Conservation (phyloP, 129 eudicot genomes). For the Lactuca saligna region DNA sequence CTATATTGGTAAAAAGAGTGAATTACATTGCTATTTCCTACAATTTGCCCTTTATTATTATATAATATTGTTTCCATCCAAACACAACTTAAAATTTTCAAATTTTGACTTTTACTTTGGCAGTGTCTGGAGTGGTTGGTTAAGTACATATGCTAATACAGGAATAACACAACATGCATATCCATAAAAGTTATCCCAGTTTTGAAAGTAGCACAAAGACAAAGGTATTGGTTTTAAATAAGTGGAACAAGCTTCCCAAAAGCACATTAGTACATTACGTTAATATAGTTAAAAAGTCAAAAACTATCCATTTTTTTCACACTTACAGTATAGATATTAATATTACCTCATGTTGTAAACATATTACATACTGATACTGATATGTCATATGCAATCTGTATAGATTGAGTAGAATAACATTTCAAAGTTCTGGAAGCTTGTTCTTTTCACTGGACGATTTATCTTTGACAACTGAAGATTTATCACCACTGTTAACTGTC, state of each 20-base stretch:
- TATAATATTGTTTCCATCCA: too few relatives aligned
- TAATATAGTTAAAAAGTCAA: conserved; percentile 16
- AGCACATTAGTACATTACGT: conserved; percentile 19
- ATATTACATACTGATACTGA: neutral
- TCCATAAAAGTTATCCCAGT: conserved; percentile 31
- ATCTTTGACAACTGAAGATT: conserved; percentile 37
- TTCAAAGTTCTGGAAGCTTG: conserved; percentile 22
- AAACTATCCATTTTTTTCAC: conserved; percentile 14
- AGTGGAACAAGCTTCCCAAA: conserved; percentile 34
- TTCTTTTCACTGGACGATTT: conserved; percentile 21
- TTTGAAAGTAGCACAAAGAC: conserved; percentile 19
- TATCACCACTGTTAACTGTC: conserved; percentile 21
- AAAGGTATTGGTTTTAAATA: conserved; percentile 25
- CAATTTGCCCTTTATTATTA: too few relatives aligned
- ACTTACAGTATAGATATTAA: conserved; percentile 29
- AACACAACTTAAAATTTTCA: neutral
- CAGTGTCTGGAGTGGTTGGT: conserved; percentile 82
- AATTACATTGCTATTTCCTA: too few relatives aligned
- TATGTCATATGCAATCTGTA: conserved; percentile 24
- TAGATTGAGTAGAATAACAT: conserved; percentile 17
- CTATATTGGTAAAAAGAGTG: too few relatives aligned
- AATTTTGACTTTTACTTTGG: conserved; percentile 24
- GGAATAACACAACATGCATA: conserved; percentile 20
- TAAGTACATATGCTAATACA: conserved; percentile 44
- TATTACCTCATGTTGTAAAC: conserved; percentile 7